phyloP scores from a whole-genome alignment of 495 filamentous ascomycete genomes.

The Usnea hakonensis region DNA sequence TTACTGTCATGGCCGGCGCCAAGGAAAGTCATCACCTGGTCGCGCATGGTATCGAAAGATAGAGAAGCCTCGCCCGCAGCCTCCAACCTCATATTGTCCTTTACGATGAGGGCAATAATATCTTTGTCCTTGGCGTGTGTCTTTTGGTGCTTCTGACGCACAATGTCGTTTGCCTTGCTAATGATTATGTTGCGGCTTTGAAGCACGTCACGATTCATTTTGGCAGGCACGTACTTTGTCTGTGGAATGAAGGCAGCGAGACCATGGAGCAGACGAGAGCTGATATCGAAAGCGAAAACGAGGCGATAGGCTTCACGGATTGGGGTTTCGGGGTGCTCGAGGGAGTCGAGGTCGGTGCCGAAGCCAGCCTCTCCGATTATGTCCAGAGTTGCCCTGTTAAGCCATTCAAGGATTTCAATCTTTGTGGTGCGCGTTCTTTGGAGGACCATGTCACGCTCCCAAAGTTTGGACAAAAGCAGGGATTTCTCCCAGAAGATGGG shows the following conservation, averaged over 20 bases:
- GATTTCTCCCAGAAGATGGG: slow-evolving; percentile 45
- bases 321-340: slow-evolving; percentile 34
- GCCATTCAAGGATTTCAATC: slow-evolving; percentile 41
- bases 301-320: slow-evolving; percentile 39
- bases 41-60: slow-evolving; percentile 38
- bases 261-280: slow-evolving; percentile 36
- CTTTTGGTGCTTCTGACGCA: slow-evolving; percentile 31
- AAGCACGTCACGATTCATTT: slow-evolving; percentile 42
- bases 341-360: slow-evolving; percentile 38
- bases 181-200: slow-evolving; percentile 34
- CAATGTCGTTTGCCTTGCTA: slow-evolving; percentile 30
- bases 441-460: slow-evolving; percentile 32
- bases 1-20: slow-evolving; percentile 25
- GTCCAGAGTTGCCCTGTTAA: slow-evolving; percentile 43
- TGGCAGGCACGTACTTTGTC: slow-evolving; percentile 35
- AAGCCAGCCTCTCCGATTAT: slow-evolving; percentile 47
- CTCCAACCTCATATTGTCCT: slow-evolving; percentile 33
- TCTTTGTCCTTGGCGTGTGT: slow-evolving; percentile 34
- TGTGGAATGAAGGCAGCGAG: slow-evolving; percentile 38
- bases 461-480: slow-evolving; percentile 36
- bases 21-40: slow-evolving; percentile 41
- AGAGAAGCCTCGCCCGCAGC: slow-evolving; percentile 32
- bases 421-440: slow-evolving; percentile 24
- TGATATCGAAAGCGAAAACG: slow-evolving; percentile 38
- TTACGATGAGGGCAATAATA: slow-evolving; percentile 40